Evolutionary conservation across 176 grass and related monocot species (phyloP).

Genomic region (Triticum monococcum): DNA sequence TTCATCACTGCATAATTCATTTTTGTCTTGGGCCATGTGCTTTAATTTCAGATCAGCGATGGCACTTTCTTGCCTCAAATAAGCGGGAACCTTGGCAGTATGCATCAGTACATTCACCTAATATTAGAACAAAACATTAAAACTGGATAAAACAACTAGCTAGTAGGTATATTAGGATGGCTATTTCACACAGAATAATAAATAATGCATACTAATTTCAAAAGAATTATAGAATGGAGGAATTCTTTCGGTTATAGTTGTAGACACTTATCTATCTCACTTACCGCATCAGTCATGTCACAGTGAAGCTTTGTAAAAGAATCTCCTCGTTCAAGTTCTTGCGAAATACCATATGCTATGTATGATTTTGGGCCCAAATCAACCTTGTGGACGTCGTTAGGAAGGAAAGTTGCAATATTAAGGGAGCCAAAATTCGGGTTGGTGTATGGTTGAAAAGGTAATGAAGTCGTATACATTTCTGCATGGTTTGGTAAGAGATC

Average conservation of each 20-base stretch:
- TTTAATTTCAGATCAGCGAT: no score
- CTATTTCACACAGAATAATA: no score
- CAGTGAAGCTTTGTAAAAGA: slow-evolving; percentile 64
- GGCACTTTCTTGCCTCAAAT: no score
- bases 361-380: slow-evolving; percentile 76
- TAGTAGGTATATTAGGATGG: no score
- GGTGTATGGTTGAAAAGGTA: slow-evolving; percentile 60
- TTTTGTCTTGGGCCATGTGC: no score
- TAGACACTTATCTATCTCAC: background rate
- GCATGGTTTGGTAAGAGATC: slow-evolving; percentile 52
- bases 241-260: no score
- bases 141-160: no score
- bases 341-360: slow-evolving; percentile 53
- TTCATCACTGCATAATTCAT: no score
- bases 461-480: slow-evolving; percentile 28
- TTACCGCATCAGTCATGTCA: slow-evolving; percentile 65
- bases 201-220: no score
- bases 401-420: slow-evolving; percentile 47
- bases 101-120: slow-evolving; percentile 30
- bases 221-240: no score
- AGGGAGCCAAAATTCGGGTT: slow-evolving; percentile 46
- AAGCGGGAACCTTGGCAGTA: no score
- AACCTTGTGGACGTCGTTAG: slow-evolving; percentile 22
- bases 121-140: background rate
- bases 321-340: slow-evolving; percentile 65